Percentiles rank a stretch among this genome's conserved stretches.
phyloP scores from a whole-genome alignment of 208 protist species.

The Crithidia bombi region DNA sequence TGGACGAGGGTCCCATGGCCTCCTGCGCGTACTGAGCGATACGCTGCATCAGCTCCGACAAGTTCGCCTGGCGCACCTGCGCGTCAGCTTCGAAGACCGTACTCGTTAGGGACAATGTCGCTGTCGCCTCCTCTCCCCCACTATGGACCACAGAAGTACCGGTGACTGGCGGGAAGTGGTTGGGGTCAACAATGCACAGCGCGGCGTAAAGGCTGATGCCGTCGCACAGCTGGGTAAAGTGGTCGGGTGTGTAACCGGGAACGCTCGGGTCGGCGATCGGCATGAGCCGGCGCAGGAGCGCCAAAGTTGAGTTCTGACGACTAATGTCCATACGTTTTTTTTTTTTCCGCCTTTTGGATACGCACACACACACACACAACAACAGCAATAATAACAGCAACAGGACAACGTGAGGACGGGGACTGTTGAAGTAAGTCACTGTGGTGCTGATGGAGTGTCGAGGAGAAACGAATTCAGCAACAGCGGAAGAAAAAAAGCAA shows the following conservation, averaged over 20 bases:
- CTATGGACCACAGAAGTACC: constrained; percentile 16
- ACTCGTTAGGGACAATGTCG: constrained; percentile 11
- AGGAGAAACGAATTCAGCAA: too few relatives aligned
- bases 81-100: constrained; percentile 7
- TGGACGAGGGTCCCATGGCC: constrained; percentile 28
- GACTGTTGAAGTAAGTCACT: too few relatives aligned
- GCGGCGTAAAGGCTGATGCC: constrained; percentile 46
- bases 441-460: too few relatives aligned
- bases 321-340: constrained; percentile 6
- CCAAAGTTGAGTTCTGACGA: constrained; percentile 31
- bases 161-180: constrained; percentile 37
- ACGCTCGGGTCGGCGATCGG: constrained; percentile 9
- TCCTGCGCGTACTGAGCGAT: constrained; percentile 52
- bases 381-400: not conserved
- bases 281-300: constrained; percentile 34
- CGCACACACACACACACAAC: too few relatives aligned
- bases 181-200: constrained; percentile 46
- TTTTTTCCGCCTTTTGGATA: too few relatives aligned
- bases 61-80: constrained; percentile 44
- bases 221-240: constrained; percentile 45
- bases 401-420: too few relatives aligned
- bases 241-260: constrained; percentile 14
- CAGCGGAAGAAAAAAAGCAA: too few relatives aligned
- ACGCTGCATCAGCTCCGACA: constrained; percentile 43
- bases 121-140: constrained; percentile 3